Percentiles rank a stretch among this genome's conserved stretches.
These are phyloP conservation scores for Bruguiera parviflora DNA, from an alignment of 345 rosid species.

Conservation along the genomic window DNA sequence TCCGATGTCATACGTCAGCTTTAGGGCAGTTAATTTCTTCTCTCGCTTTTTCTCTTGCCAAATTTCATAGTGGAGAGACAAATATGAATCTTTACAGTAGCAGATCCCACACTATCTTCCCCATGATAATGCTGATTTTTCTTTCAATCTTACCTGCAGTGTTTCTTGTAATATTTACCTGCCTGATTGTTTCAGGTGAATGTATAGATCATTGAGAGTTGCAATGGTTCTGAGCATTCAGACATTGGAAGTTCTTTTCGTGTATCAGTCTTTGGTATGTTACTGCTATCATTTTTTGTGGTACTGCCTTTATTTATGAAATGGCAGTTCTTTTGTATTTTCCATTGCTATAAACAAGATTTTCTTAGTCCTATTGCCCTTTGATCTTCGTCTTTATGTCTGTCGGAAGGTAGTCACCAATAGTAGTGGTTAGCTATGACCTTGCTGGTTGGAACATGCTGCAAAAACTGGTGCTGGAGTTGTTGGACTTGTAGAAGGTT, in stretches of 20 bases:
- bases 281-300: background rate
- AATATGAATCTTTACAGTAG: constrained; percentile 88
- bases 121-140: constrained; percentile 55
- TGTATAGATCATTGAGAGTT: constrained; percentile 81
- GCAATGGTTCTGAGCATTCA: constrained; percentile 70
- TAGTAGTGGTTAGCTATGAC: constrained; percentile 13
- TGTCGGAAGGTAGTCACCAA: too few relatives aligned
- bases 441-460: constrained; percentile 97
- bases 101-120: constrained; percentile 90
- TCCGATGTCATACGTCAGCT: background rate
- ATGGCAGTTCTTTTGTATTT: background rate
- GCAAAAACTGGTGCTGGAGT: constrained; percentile 99
- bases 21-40: background rate
- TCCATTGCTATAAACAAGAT: background rate
- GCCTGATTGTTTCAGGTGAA: constrained; percentile 16
- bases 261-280: constrained; percentile 82
- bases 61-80: constrained; percentile 83
- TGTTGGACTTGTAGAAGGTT: constrained; percentile 90
- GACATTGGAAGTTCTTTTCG: constrained; percentile 51
- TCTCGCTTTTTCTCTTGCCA: background rate
- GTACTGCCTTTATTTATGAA: background rate
- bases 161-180: constrained; percentile 5
- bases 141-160: constrained; percentile 9
- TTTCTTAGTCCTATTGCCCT: background rate
- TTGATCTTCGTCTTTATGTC: too few relatives aligned